These are phyloP conservation scores for Cotoneaster glaucophyllus DNA, from an alignment of 306 rosid species.

Conservation along the genomic window DNA sequence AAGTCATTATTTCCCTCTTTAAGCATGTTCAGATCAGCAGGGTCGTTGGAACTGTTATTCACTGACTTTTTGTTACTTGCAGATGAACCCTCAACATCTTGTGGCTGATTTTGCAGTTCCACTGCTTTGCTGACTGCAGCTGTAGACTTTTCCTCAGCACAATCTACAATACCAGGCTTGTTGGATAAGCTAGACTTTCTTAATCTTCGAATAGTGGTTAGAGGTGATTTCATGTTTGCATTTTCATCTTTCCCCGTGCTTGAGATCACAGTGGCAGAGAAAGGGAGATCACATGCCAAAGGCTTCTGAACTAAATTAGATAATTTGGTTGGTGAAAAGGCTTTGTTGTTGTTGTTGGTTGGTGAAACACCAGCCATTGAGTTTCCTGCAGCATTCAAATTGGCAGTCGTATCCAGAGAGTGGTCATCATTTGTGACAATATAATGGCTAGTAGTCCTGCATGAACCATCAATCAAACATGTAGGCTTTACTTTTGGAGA, in stretches of 20 bases:
- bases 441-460: slow-evolving; percentile 22
- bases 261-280: slow-evolving; percentile 16
- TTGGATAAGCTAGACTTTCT: slow-evolving; percentile 22
- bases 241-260: slow-evolving; percentile 22
- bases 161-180: slow-evolving; percentile 23
- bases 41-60: slow-evolving; percentile 26
- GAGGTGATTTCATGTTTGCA: slow-evolving; percentile 24
- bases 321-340: slow-evolving; percentile 13
- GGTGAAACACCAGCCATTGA: slow-evolving; percentile 7
- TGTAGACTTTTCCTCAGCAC: slow-evolving; percentile 22
- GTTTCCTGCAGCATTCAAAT: slow-evolving; percentile 15
- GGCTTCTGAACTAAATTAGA: slow-evolving; percentile 20
- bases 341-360: no score
- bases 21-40: slow-evolving; percentile 20
- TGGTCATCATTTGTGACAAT: slow-evolving; percentile 15
- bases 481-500: slow-evolving; percentile 19
- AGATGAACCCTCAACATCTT: slow-evolving; percentile 25
- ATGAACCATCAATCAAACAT: slow-evolving; percentile 23
- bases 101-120: slow-evolving; percentile 25
- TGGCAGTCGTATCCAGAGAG: not conserved
- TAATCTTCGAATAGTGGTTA: slow-evolving; percentile 17
- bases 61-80: slow-evolving; percentile 25
- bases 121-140: slow-evolving; percentile 17
- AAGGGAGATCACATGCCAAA: slow-evolving; percentile 22
- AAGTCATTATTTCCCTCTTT: slow-evolving; percentile 26